These are phyloP conservation scores for Tilletia horrida DNA, from an alignment of 1,284 basidiomycete genomes.

Conservation along the genomic window DNA sequence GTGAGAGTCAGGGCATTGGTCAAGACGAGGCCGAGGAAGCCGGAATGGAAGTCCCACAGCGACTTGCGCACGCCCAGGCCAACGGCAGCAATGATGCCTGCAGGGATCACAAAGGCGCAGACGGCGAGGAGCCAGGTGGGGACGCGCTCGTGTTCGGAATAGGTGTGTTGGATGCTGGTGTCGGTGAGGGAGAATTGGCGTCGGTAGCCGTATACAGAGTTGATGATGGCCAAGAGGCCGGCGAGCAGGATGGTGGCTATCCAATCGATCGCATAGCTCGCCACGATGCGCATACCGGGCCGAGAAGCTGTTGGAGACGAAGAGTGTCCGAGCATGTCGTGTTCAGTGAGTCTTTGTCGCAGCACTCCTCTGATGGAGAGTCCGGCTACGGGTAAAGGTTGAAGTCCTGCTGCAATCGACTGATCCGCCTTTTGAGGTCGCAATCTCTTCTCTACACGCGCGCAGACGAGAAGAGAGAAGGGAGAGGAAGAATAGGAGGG, in stretches of 20 bases:
- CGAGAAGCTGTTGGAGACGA: not conserved
- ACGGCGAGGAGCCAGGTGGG: constrained; percentile 62
- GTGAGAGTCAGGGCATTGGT: constrained; percentile 71
- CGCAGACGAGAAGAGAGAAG: too few relatives aligned
- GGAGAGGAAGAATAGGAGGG: too few relatives aligned
- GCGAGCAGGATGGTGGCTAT: constrained; percentile 35
- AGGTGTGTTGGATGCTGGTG: constrained; percentile 62
- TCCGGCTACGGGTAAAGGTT: too few relatives aligned
- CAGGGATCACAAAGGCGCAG: constrained; percentile 57
- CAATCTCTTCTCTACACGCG: too few relatives aligned
- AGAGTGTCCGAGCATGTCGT: not conserved
- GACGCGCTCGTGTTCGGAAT: constrained; percentile 76
- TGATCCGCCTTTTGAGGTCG: too few relatives aligned
- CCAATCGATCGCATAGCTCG: constrained; percentile 44
- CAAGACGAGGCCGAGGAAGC: constrained; percentile 72
- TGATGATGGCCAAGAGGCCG: constrained; percentile 66
- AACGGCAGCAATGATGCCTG: constrained; percentile 64
- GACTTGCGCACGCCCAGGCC: constrained; percentile 70
- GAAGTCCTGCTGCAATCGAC: constrained; percentile 2
- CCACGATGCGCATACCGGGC: not conserved
- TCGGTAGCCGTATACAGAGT: constrained; percentile 73
- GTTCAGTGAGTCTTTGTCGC: too few relatives aligned
- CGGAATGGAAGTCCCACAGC: constrained; percentile 83
- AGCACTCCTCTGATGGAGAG: too few relatives aligned
- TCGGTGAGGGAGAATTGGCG: constrained; percentile 58